Evolutionary conservation across 2,329 filamentous ascomycete species (phyloP), one percentile per base, ranked within the genome.

Genomic region (Seiridium unicorne): DNA sequence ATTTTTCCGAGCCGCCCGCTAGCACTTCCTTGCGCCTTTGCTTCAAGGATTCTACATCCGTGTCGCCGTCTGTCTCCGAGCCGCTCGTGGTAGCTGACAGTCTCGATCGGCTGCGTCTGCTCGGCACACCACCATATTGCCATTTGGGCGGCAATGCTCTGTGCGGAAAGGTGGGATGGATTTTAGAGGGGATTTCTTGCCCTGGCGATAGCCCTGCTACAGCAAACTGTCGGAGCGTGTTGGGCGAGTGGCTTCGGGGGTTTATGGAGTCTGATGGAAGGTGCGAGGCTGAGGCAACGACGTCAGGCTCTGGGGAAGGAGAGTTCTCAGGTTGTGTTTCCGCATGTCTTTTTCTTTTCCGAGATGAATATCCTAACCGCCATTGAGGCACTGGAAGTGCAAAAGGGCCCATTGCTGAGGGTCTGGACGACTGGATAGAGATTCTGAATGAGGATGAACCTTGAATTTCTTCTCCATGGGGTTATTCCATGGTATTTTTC

Each of bases 171-270:
- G 76, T 70, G 0, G 72, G 74, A 58, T 74, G 70, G 51, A 61
- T 67, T 59, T 61, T 68, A 10, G 69, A 75, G 8, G 74, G 83
- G 44, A 75, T 71, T 64, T 72, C 75, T 34, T 84, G 78, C 54
- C 77, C 71, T 9, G 82, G 74, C 4, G 76, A 70, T 40, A 87
- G 72, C 3, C 85, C 85, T 3, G 85, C 85, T 2, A 82, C 65
- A 35, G 74, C 70, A 58, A 87, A 80, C 66, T 88, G 85, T 49
- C 70, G 74, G 55, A 86, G 79, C 42, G 81, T 79, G 55, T 74
- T 70, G 0, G 81, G 82, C 2, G 79, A 74, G 64, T 87, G 80
- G 66, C 83, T 86, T 65, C 82, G 76, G 1, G 84, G 84, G 67
- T 86, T 86, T 69, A 83, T 82, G 58, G 74, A 67, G 51, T 74